Percentiles rank a stretch among this genome's conserved stretches.
phyloP scores from a whole-genome alignment of 805 yeast species.

The Myxozyma mucilagina region DNA sequence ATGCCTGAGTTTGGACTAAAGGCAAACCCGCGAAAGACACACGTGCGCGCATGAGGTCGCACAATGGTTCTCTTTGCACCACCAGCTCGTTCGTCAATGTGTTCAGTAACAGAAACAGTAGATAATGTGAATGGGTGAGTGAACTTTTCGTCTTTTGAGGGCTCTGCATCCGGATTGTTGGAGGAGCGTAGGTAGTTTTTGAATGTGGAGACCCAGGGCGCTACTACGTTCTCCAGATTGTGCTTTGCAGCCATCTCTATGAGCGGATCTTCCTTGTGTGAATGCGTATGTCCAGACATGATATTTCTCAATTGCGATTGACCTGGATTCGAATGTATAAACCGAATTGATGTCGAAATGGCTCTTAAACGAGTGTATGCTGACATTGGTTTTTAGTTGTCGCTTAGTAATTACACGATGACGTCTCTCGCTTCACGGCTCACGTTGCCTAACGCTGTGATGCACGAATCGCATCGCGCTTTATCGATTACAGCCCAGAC shows the following conservation, averaged over 20 bases:
- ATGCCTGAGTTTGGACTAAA: constrained; percentile 26
- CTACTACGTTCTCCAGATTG: constrained; percentile 13
- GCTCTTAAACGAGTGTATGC: no score
- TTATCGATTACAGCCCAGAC: neutral
- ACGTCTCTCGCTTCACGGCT: no score
- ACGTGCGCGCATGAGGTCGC: constrained; percentile 29
- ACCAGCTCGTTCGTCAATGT: neutral
- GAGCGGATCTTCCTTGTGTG: neutral
- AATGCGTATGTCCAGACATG: neutral
- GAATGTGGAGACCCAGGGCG: constrained; percentile 29
- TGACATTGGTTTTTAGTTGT: no score
- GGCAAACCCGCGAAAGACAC: constrained; percentile 31
- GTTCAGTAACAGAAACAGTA: constrained; percentile 20
- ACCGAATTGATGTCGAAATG: no score
- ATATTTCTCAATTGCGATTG: neutral
- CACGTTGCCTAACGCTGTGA: neutral
- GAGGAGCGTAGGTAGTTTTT: constrained; percentile 2
- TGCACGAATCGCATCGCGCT: constrained; percentile 7
- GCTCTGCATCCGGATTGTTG: neutral
- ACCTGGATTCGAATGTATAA: no score
- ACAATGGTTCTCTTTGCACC: neutral
- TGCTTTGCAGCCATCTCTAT: constrained; percentile 10
- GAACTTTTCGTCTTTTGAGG: neutral
- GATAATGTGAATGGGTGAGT: constrained; percentile 23
- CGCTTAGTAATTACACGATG: no score